Percentiles rank a stretch among this genome's conserved stretches.
Conservation (phyloP, 352 stramenopile genomes). For the Pythium dissimile region DNA sequence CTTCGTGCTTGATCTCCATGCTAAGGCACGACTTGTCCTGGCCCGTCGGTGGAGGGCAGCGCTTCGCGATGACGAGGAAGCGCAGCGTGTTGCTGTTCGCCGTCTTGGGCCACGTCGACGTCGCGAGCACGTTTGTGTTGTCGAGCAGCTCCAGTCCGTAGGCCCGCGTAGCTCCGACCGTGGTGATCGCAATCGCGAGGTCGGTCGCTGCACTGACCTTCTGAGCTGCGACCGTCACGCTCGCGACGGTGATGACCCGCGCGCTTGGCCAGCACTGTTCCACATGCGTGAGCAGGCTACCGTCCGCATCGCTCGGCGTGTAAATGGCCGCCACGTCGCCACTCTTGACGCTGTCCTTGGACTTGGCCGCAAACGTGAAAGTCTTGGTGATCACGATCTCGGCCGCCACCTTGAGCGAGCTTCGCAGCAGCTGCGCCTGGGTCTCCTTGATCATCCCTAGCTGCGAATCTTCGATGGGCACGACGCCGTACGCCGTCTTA, state of each 20-base stretch:
- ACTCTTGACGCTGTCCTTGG: conserved; percentile 36
- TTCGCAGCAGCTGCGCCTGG: conserved; percentile 63
- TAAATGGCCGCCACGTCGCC: conserved; percentile 61
- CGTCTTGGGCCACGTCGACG: conserved; percentile 35
- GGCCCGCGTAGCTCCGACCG: conserved; percentile 34
- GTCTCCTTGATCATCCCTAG: conserved; percentile 86
- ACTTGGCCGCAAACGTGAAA: conserved; percentile 68
- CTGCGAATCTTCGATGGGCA: conserved; percentile 84
- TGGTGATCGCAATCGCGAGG: conserved; percentile 55
- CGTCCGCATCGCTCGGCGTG: conserved; percentile 50
- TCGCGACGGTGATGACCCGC: conserved; percentile 56
- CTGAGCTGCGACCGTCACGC: conserved; percentile 58
- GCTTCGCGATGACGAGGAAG: conserved; percentile 74
- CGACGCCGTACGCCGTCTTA: conserved; percentile 79
- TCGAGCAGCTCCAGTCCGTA: conserved; percentile 47
- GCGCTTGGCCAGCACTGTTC: conserved; percentile 74
- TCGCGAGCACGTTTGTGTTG: conserved; percentile 42
- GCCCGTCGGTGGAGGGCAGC: conserved; percentile 55
- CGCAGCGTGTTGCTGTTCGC: conserved; percentile 50
- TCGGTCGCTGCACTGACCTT: conserved; percentile 19
- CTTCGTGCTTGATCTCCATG: conserved; percentile 85
- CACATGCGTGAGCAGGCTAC: conserved; percentile 47
- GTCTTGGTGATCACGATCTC: conserved; percentile 67
- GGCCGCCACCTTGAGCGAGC: conserved; percentile 73
- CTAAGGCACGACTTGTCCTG: conserved; percentile 83